These are phyloP conservation scores for Epichloe bromicola DNA, from an alignment of 2,329 filamentous ascomycete genomes.

Conservation along the genomic window DNA sequence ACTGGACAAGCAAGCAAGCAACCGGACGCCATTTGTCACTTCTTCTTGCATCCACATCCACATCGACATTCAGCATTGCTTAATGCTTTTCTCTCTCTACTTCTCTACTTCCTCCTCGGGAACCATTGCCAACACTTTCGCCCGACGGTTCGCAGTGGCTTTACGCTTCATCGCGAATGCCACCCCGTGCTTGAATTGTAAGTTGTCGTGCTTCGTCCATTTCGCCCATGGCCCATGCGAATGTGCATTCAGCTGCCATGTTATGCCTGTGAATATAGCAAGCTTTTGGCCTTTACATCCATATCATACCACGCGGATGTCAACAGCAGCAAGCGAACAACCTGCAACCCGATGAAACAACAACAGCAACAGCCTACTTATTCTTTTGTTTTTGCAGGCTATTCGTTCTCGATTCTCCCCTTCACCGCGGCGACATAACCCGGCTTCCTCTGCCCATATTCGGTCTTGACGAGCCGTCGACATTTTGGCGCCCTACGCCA, in stretches of 20 bases:
- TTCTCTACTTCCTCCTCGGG: neutral
- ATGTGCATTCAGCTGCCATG: neutral
- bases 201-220: conserved; percentile 8
- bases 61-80: conserved; percentile 16
- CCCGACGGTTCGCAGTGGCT: neutral
- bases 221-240: neutral
- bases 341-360: neutral
- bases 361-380: neutral
- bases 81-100: conserved; percentile 9
- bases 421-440: neutral
- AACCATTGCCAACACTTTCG: neutral
- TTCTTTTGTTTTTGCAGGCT: neutral
- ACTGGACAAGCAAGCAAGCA: neutral
- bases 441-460: neutral
- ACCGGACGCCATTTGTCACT: conserved; percentile 1
- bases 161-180: conserved; percentile 15
- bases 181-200: conserved; percentile 14
- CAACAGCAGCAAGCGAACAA: neutral
- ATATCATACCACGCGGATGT: neutral
- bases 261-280: neutral
- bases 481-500: neutral
- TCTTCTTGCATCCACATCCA: conserved; percentile 7
- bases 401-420: neutral
- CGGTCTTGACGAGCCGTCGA: neutral
- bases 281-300: neutral